Percentiles rank a stretch among this genome's conserved stretches.
Evolutionary conservation across 257 asterid species (phyloP).

Genomic region (Solanum virginianum): DNA sequence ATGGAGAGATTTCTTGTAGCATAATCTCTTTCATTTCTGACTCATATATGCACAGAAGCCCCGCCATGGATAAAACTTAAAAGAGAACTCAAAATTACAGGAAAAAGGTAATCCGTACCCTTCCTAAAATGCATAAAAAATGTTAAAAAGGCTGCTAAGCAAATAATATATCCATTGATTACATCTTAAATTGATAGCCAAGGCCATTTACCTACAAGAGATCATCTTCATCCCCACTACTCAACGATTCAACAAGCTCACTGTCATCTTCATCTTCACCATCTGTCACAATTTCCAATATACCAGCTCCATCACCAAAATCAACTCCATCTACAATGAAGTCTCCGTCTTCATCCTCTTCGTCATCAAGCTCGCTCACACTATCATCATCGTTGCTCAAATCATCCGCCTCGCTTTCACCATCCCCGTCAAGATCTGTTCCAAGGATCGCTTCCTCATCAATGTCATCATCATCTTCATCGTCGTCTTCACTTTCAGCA

Average conservation of each 20-base stretch:
- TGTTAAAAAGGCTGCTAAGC: background rate
- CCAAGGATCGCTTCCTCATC: conserved; percentile 58
- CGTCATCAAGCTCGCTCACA: conserved; percentile 56
- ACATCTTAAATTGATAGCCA: background rate
- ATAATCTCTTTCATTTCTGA: background rate
- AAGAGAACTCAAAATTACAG: background rate
- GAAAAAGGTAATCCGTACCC: background rate
- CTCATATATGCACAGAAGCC: background rate
- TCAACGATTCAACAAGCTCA: conserved; percentile 45
- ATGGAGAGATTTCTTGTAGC: background rate
- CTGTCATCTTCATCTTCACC: conserved; percentile 69
- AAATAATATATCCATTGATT: background rate
- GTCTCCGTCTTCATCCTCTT: conserved; percentile 76
- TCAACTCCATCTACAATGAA: conserved; percentile 53
- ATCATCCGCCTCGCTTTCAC: conserved; percentile 68
- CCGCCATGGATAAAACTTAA: background rate
- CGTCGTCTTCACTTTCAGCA: conserved; percentile 83
- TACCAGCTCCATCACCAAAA: conserved; percentile 44
- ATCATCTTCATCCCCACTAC: conserved; percentile 73
- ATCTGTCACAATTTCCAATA: conserved; percentile 55
- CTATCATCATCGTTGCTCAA: conserved; percentile 58
- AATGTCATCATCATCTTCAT: conserved; percentile 45
- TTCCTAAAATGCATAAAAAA: background rate
- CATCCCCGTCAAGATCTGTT: conserved; percentile 49
- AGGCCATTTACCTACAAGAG: background rate